phyloP scores from a whole-genome alignment of 2,329 filamentous ascomycete species.

The Pestalotiopsis sp. region DNA sequence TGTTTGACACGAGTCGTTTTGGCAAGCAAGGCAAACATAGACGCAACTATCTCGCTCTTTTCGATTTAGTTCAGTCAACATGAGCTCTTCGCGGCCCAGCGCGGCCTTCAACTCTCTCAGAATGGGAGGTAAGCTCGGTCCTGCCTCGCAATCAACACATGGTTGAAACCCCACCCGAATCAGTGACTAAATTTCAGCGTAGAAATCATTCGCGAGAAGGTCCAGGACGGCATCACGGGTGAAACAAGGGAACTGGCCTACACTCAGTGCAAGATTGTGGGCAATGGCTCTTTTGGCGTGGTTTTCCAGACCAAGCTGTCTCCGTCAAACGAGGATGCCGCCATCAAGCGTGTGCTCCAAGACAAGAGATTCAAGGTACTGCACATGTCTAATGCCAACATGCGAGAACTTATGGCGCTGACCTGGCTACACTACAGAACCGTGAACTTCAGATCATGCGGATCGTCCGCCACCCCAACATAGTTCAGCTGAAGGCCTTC shows the following conservation, averaged over 20 bases:
- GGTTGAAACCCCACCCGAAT: constrained; percentile 6
- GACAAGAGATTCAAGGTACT: constrained; percentile 99
- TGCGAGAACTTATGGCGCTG: background rate
- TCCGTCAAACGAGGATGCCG: constrained; percentile 96
- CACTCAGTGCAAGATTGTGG: constrained; percentile 99
- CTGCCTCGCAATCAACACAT: constrained; percentile 18
- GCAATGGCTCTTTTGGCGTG: constrained; percentile 97
- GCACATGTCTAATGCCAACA: constrained; percentile 8
- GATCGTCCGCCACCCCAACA: constrained; percentile 98
- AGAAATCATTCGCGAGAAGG: constrained; percentile 99
- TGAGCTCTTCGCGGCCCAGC: constrained; percentile 84
- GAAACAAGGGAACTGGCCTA: constrained; percentile 97
- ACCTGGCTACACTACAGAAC: constrained; percentile 62
- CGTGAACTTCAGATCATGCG: constrained; percentile 99
- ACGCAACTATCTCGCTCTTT: background rate
- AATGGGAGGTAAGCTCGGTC: constrained; percentile 85
- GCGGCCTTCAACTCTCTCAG: constrained; percentile 81
- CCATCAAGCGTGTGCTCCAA: constrained; percentile 97
- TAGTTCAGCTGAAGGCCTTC: constrained; percentile 98
- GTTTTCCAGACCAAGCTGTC: constrained; percentile 99
- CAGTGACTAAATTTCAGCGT: constrained; percentile 24
- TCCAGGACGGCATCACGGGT: constrained; percentile 96
- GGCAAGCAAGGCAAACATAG: background rate
- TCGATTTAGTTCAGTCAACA: constrained; percentile 39
- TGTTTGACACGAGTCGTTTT: background rate